Evolutionary conservation across 2,329 filamentous ascomycete species (phyloP).

Genomic region (Colletotrichum echinochloae): DNA sequence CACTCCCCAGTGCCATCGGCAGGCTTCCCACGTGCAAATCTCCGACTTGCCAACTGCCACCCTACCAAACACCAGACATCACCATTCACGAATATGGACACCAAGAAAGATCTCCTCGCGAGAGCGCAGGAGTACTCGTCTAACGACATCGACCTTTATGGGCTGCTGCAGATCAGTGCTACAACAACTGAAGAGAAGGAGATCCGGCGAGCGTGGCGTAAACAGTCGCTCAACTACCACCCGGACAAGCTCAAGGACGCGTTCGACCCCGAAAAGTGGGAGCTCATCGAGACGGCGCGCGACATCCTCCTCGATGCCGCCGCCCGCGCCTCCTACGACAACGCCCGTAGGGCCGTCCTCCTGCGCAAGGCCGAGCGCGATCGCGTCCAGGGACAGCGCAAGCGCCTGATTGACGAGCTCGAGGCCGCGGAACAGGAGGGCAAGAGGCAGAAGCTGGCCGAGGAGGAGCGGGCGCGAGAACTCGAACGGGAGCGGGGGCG

Average conservation of each 20-base stretch:
- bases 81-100: slow-evolving; percentile 25
- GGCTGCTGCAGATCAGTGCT: slow-evolving; percentile 75
- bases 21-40: slow-evolving; percentile 17
- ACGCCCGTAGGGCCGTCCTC: slow-evolving; percentile 76
- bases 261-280: slow-evolving; percentile 85
- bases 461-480: slow-evolving; percentile 52
- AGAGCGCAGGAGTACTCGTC: slow-evolving; percentile 70
- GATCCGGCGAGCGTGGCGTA: slow-evolving; percentile 86
- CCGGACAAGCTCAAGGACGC: slow-evolving; percentile 86
- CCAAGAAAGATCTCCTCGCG: slow-evolving; percentile 62
- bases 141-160: slow-evolving; percentile 80
- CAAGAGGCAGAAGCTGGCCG: slow-evolving; percentile 67
- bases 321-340: slow-evolving; percentile 82
- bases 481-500: slow-evolving; percentile 54
- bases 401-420: slow-evolving; percentile 87
- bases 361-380: slow-evolving; percentile 78
- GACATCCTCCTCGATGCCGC: slow-evolving; percentile 81
- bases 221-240: slow-evolving; percentile 89
- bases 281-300: slow-evolving; percentile 86
- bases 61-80: background rate
- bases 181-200: slow-evolving; percentile 73
- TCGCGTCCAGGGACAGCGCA: slow-evolving; percentile 77
- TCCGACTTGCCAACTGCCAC: background rate
- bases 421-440: slow-evolving; percentile 80
- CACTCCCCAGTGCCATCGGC: background rate